A percentile compares a stretch with the other conserved stretches of the same genome.
Conservation (phyloP, 257 asterid species). For the Ajuga chamaepitys region DNA sequence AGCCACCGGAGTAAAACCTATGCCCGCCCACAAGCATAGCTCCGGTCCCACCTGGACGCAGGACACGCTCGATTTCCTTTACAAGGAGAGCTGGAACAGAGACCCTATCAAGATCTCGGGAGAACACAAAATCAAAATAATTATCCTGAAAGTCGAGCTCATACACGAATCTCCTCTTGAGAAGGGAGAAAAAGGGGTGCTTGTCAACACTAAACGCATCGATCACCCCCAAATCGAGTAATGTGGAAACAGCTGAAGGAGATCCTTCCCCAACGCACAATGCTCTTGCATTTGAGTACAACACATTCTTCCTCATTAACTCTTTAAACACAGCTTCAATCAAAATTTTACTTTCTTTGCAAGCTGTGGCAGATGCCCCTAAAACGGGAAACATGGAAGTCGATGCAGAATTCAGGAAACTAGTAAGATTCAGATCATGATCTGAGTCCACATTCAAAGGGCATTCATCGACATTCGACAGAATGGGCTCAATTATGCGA, state of each 20-base stretch:
- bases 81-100: constrained; percentile 74
- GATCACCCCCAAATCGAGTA: constrained; percentile 53
- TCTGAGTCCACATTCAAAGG: constrained; percentile 36
- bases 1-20: constrained; percentile 34
- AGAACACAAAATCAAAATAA: constrained; percentile 68
- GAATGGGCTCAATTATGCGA: constrained; percentile 28
- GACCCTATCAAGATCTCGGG: constrained; percentile 63
- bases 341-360: constrained; percentile 36
- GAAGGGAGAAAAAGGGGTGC: constrained; percentile 75
- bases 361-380: constrained; percentile 7
- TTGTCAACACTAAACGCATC: constrained; percentile 41
- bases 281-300: constrained; percentile 49
- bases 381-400: constrained; percentile 13
- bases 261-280: constrained; percentile 74
- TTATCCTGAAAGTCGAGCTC: constrained; percentile 61
- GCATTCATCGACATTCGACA: constrained; percentile 41
- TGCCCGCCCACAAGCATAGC: constrained; percentile 59
- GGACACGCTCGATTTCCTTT: constrained; percentile 75
- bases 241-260: constrained; percentile 36
- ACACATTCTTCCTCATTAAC: constrained; percentile 43
- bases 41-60: constrained; percentile 73
- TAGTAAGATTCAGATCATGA: constrained; percentile 19
- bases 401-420: constrained; percentile 19
- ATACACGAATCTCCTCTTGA: constrained; percentile 60
- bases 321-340: constrained; percentile 46